Conservation (phyloP, 108 stramenopile species). For the Pseudonitzschia multistriata region DNA sequence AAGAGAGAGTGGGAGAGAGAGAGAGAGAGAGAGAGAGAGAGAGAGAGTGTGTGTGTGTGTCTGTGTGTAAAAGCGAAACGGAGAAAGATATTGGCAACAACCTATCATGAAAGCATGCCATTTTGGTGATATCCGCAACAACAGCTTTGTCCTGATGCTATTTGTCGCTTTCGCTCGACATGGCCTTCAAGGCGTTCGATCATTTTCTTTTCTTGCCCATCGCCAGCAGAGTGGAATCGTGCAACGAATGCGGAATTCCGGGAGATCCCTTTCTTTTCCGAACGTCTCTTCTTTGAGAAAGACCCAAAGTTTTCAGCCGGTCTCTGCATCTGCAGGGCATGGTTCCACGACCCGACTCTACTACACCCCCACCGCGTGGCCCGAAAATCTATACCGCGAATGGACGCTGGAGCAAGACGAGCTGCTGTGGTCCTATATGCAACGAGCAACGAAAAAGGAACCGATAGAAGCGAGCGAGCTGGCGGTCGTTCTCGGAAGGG, state of each 20-base stretch:
- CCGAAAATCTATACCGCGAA: constrained; percentile 73
- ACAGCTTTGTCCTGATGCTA: neutral
- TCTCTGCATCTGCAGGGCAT: neutral
- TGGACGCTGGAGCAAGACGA: constrained; percentile 85
- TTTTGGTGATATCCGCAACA: neutral
- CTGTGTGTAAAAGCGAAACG: no score
- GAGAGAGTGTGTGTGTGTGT: no score
- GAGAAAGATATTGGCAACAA: neutral
- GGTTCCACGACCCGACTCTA: neutral
- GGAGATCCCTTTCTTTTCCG: no score
- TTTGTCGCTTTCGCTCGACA: neutral
- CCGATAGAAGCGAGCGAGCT: constrained; percentile 59
- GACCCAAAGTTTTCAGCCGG: no score
- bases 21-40: neutral
- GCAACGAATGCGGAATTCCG: neutral
- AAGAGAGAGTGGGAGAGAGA: no score
- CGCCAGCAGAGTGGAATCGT: neutral
- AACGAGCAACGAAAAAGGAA: constrained; percentile 40
- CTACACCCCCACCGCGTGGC: neutral
- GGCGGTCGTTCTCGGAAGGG: constrained; percentile 75
- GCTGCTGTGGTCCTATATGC: constrained; percentile 52
- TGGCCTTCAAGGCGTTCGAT: neutral
- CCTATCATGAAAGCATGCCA: neutral
- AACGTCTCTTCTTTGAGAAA: no score
- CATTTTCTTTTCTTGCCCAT: neutral